Evolutionary conservation across 2,329 filamentous ascomycete genomes (phyloP).

Genomic region (Aureobasidium uvarum): DNA sequence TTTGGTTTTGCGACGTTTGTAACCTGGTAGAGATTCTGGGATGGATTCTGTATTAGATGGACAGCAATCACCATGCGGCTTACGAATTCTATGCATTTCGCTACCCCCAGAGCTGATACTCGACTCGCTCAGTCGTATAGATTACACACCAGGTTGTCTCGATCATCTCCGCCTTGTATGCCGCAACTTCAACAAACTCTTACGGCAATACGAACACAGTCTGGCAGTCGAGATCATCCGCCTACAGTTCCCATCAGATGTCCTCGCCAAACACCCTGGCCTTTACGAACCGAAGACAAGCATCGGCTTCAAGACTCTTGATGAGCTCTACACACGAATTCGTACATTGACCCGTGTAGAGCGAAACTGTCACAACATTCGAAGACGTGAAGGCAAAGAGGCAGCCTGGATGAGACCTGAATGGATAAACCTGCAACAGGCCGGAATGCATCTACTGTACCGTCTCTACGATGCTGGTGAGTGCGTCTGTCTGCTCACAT

Average conservation of each 20-base stretch:
- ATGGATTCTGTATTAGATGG: not conserved
- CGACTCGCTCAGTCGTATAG: conserved; percentile 33
- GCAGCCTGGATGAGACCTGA: conserved; percentile 37
- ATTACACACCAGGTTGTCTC: conserved; percentile 33
- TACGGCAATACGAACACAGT: conserved; percentile 35
- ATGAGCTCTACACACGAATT: conserved; percentile 31
- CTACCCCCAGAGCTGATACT: conserved; percentile 38
- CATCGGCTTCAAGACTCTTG: conserved; percentile 31
- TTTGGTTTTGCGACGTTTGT: not conserved
- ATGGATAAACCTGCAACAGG: conserved; percentile 36
- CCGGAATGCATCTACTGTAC: conserved; percentile 37
- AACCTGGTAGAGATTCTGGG: not conserved
- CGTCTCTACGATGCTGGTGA: conserved; percentile 34
- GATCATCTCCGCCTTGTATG: conserved; percentile 33
- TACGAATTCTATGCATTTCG: not conserved
- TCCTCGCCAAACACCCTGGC: conserved; percentile 33
- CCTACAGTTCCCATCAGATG: conserved; percentile 28
- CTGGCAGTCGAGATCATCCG: conserved; percentile 33
- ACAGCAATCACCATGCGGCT: not conserved
- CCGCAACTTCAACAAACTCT: conserved; percentile 33
- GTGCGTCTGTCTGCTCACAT: not conserved
- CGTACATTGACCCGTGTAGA: conserved; percentile 31
- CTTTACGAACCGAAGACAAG: conserved; percentile 5
- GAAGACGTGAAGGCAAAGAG: conserved; percentile 32
- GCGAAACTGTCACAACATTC: conserved; percentile 35